A percentile compares a stretch with the other conserved stretches of the same genome.
These are phyloP conservation scores for Acanthamoeba comandoni DNA, from an alignment of 208 protist species.

Conservation along the genomic window DNA sequence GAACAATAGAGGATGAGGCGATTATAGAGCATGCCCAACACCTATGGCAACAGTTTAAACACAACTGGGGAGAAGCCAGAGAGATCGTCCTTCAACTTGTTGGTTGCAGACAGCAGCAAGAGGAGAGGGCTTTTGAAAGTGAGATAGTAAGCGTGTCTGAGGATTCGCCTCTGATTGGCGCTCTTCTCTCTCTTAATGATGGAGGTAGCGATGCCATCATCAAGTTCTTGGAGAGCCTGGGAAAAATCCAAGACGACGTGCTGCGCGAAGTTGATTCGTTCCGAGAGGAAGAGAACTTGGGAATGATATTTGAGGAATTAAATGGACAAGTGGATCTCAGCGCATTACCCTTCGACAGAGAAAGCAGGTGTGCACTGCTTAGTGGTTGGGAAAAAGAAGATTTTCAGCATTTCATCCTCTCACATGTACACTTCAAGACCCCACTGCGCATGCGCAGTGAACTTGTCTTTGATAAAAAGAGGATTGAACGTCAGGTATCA, in stretches of 20 bases:
- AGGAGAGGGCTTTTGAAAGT: not conserved
- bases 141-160: not conserved
- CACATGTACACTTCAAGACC: not conserved
- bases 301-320: not conserved
- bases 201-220: conserved; percentile 6
- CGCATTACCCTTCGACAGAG: not conserved
- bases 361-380: not conserved
- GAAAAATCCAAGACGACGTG: not conserved
- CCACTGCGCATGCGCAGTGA: not conserved
- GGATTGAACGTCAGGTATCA: conserved; percentile 1
- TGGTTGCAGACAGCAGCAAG: not conserved
- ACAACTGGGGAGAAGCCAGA: not conserved
- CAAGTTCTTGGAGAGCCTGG: not conserved
- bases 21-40: not conserved
- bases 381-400: not conserved
- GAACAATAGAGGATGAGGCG: not conserved
- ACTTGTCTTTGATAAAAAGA: not conserved
- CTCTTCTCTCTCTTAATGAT: not conserved
- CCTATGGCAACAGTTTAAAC: not conserved
- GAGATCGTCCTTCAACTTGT: not conserved
- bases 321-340: conserved; percentile 4
- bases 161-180: conserved; percentile 5
- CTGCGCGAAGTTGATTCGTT: not conserved
- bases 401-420: not conserved
- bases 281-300: not conserved